Evolutionary conservation across 2,329 filamentous ascomycete species (phyloP).

Genomic region (Pseudopyricularia cyperi): DNA sequence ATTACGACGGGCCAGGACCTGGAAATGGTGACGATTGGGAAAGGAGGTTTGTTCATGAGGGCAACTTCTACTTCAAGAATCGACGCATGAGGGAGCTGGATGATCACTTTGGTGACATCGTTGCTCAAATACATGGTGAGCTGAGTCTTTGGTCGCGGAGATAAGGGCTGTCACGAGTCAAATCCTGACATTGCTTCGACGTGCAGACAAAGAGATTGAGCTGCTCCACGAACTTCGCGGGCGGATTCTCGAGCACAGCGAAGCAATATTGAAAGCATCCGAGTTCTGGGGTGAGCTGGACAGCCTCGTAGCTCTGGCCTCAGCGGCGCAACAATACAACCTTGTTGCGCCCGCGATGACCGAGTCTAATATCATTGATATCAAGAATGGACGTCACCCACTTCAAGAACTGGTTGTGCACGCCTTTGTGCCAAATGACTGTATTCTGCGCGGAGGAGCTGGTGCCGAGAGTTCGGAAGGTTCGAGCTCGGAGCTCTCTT

Average conservation of each 20-base stretch:
- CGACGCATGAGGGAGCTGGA: constrained; percentile 70
- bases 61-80: constrained; percentile 77
- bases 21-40: constrained; percentile 55
- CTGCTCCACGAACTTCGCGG: constrained; percentile 69
- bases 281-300: constrained; percentile 80
- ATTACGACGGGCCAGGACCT: constrained; percentile 48
- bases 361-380: constrained; percentile 54
- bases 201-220: constrained; percentile 53
- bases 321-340: constrained; percentile 62
- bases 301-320: constrained; percentile 66
- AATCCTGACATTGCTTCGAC: constrained; percentile 1
- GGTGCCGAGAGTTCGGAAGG: constrained; percentile 6
- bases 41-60: constrained; percentile 60
- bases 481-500: neutral
- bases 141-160: neutral
- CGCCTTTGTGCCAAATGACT: constrained; percentile 74
- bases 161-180: neutral
- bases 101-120: constrained; percentile 69
- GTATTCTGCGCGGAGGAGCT: constrained; percentile 50
- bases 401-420: constrained; percentile 75
- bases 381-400: constrained; percentile 70
- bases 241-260: constrained; percentile 55
- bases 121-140: constrained; percentile 68
- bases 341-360: constrained; percentile 60
- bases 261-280: constrained; percentile 54